Conservation (phyloP, 2,329 filamentous ascomycete genomes). For the Xenoacremonium recifei region DNA sequence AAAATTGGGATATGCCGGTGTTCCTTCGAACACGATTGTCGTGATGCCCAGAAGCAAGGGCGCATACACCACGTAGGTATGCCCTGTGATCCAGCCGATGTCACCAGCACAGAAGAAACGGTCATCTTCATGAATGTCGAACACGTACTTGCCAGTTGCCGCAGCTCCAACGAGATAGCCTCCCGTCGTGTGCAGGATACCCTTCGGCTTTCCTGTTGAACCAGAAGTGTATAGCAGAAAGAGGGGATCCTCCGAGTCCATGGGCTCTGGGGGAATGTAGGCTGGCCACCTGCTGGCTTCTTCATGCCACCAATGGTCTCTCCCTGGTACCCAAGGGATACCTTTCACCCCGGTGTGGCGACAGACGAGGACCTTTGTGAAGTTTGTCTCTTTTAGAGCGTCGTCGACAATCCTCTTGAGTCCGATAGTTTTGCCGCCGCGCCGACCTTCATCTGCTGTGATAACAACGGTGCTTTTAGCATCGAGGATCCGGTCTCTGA, state of each 20-base stretch:
- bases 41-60: conserved; percentile 83
- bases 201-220: conserved; percentile 94
- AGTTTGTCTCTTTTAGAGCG: conserved; percentile 72
- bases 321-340: conserved; percentile 77
- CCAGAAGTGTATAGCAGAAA: conserved; percentile 95
- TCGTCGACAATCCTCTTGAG: conserved; percentile 97
- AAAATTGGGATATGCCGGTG: conserved; percentile 88
- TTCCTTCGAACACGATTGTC: conserved; percentile 93
- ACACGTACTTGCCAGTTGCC: conserved; percentile 90
- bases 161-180: conserved; percentile 88
- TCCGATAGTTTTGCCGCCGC: conserved; percentile 87
- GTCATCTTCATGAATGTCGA: conserved; percentile 88
- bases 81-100: conserved; percentile 94
- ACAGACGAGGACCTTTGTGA: conserved; percentile 78
- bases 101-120: conserved; percentile 93
- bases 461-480: conserved; percentile 86
- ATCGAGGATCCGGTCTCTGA: conserved; percentile 86
- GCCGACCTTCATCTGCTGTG: conserved; percentile 90
- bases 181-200: conserved; percentile 89
- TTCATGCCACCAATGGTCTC: conserved; percentile 95
- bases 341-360: conserved; percentile 88
- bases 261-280: conserved; percentile 79
- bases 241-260: conserved; percentile 87
- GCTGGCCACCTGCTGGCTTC: conserved; percentile 89
- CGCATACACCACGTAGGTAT: conserved; percentile 94